Evolutionary conservation across 345 rosid species (phyloP), one percentile per base, ranked within the genome.

Genomic region (Alliaria petiolata): DNA sequence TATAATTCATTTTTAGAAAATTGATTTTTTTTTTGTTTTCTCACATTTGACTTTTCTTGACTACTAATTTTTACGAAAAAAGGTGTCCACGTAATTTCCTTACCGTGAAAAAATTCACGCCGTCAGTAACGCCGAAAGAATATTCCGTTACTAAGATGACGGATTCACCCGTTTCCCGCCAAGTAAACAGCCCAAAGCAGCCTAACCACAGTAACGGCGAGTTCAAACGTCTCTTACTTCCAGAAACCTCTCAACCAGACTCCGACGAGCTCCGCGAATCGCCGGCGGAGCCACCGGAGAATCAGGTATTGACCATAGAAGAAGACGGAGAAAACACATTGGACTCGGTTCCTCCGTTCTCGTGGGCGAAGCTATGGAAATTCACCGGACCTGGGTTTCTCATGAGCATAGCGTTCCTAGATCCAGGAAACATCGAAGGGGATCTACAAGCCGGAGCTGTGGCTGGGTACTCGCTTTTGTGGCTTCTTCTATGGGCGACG

Each of bases 311-410:
- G 4, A 75, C 77, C 28, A 61, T 80, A 43, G 87, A 80, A n/a
- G 74, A 70, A 62, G 86, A 76, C 0, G 45, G 64, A 26, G 59
- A 38, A 15, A 77, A 47, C 31, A 56, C 26, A 15, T 70, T 13
- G 19, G 87, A 78, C 40, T 72, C 22, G 0, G 85, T 85, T 16
- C 92, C 93, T 13, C 90, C 95, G 3, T 93, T 90, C 81, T 90
- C 96, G 34, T 93, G 93, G 96, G 84, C 81, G 47, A 93, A 84
- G 83, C 89, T 93, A 16, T 93, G 98, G 98, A 71, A 84, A 17
- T 93, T 90, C 75, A 90, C 93, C 4, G 98, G 98, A 38, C 98
- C 98, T 3, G 98, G 98, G 9, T 93, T 93, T 61, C 78, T 93
- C 13, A 93, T 93, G 97, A 87, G 96, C 85, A 90, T 93, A 15